Evolutionary conservation across 495 filamentous ascomycete genomes (phyloP), one percentile per base, ranked within the genome.

Genomic region (Penicillium roqueforti): DNA sequence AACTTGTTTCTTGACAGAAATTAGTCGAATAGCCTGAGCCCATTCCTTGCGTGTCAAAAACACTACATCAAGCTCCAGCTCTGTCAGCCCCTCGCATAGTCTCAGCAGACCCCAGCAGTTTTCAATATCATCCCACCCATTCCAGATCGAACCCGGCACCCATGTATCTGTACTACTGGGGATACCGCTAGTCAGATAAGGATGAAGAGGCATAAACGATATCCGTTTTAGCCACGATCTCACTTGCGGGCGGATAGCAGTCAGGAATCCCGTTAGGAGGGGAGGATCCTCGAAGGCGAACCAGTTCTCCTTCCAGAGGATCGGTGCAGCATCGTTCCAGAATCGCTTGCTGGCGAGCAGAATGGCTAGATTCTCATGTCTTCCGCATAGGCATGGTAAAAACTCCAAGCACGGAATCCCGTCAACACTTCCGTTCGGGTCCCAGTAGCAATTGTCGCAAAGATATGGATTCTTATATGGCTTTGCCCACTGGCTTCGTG

Each of bases 221-320:
- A 46, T 46, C 16, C 26, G 16, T 28, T 28, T 19, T 34, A 68
- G 22, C 47, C 55, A 48, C 19, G 49, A 47, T 6, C 65, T 43
- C 9, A 53, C 51, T n/a, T 57, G 44, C 2, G 54, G 47, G 13
- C 57, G 34, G 9, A 66, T 44, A 32, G 38, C 51, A 19, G 31
- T 19, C 10, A 67, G 20, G 41, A 69, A 68, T 2, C 58, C 55
- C 4, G 25, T 40, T 4, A 69, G 54, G 0, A 57, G 11, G 14
- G 36, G 10, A 0, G 58, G 56, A 16, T 53, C 49, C 14, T 62
- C 60, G 44, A 72, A 71, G 9, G 60, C 56, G 38, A 72, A 68
- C 6, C 51, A 57, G 42, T 67, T 68, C 25, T 61, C 61, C 2
- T 45, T 51, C 54, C 69, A 71, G 36, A 72, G 62, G 11, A 71